These are phyloP conservation scores for Rhamnella rubrinervis DNA, from an alignment of 331 rosid species.

Conservation along the genomic window DNA sequence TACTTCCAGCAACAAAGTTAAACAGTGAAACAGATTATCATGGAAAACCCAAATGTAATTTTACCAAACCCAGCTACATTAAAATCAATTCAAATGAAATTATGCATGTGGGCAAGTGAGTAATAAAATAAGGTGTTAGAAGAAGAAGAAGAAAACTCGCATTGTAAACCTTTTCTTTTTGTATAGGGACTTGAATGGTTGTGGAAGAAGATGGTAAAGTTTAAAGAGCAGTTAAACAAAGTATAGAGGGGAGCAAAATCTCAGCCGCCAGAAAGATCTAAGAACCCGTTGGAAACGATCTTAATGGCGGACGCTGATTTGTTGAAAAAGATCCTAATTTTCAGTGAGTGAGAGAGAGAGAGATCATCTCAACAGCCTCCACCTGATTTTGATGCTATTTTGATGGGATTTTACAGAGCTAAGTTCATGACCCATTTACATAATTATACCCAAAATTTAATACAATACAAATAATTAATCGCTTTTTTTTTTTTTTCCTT, in stretches of 20 bases:
- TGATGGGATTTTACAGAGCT: slow-evolving; percentile 15
- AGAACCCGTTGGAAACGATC: not conserved
- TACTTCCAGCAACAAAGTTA: too few species aligned
- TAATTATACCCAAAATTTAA: not conserved
- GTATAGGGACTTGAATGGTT: too few species aligned
- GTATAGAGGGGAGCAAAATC: slow-evolving; percentile 25
- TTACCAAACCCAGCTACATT: too few species aligned
- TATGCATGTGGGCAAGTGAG: too few species aligned
- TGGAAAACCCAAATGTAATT: too few species aligned
- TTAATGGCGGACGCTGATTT: slow-evolving; percentile 4
- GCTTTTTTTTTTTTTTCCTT: too few species aligned
- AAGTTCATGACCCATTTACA: not conserved
- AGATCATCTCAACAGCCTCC: slow-evolving; percentile 29
- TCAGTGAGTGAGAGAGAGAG: slow-evolving; percentile 1
- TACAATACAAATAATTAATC: too few species aligned
- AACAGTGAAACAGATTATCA: too few species aligned
- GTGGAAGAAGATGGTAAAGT: not conserved
- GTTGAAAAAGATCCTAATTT: slow-evolving; percentile 33
- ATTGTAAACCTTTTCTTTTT: too few species aligned
- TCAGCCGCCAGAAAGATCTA: slow-evolving; percentile 36
- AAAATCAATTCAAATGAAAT: too few species aligned
- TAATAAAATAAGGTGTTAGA: too few species aligned
- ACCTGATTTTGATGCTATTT: slow-evolving; percentile 37
- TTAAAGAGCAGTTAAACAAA: not conserved
- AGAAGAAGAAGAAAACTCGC: too few species aligned